Base-by-base conservation (phyloP, 176 grass and related monocot species). In the Ensete glaucum region DNA sequence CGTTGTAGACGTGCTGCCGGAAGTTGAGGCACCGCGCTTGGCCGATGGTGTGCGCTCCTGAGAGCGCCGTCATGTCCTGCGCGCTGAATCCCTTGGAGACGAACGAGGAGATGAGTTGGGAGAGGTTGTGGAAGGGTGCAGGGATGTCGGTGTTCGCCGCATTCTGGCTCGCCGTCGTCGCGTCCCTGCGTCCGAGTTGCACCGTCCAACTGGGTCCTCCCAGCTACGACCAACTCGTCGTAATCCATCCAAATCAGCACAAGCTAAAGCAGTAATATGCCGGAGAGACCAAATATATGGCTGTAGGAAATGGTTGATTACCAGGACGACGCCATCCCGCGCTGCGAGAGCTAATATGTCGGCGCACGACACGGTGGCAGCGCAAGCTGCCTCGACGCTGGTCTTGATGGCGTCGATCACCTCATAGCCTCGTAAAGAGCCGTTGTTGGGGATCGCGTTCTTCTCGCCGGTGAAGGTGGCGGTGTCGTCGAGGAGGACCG, bases 161-260 rank as follows among this genome's bases (percentile, higher is more conserved):
- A 16, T 0, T 15, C 6, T 12, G 8, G 75, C n/a, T 81, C 29
- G 67, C 86, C 12, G 50, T 76, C 1, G 78, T 84, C 0, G 89
- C 87, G 54, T 91, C 89, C 60, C 85, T 82, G 60, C 89, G 76
- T 13, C 89, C 89, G 0, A 91, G 62, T 10, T 24, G 64, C 76
- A 91, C 89, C 0, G 69, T 91, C 89, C 89, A 91, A 1, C 80
- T 59, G 2, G 89, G 88, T 16, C 88, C 88, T 56, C 86, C 86
- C 8, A 88, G 86, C 86, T 88, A 1, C 3, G 21, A 8, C 34
- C 0, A 11, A 54, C 9, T n/a, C n/a, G n/a, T 43, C 20, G 2
- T 13, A 23, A 1, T 14, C 11, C n/a, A 65, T 1, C 17, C 62
- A 65, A n/a, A 65, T 43, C 34, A 43, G 34, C 34, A 43, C 34